Percentiles rank a stretch among this genome's conserved stretches.
phyloP scores from a whole-genome alignment of 495 filamentous ascomycete genomes.

The Penicillium samsonianum region DNA sequence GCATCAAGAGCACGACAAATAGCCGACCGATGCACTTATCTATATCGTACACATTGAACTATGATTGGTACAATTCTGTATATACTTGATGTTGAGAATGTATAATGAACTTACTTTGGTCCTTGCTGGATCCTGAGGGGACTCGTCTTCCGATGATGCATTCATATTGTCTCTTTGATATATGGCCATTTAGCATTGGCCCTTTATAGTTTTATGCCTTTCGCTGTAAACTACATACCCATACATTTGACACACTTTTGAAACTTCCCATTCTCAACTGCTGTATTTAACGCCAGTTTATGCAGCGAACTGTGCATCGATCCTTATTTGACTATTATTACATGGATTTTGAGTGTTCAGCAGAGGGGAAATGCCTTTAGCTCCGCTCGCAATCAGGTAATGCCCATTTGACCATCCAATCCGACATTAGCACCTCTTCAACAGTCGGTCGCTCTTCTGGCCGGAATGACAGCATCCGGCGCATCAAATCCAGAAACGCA shows the following conservation, averaged over 20 bases:
- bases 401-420: slow-evolving; percentile 34
- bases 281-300: not conserved
- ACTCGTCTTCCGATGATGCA: too few species aligned
- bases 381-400: slow-evolving; percentile 21
- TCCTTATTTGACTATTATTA: not conserved
- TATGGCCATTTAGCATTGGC: too few species aligned
- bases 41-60: too few species aligned
- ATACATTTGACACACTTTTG: too few species aligned
- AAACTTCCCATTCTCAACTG: too few species aligned
- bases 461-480: slow-evolving; percentile 28
- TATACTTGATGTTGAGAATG: too few species aligned
- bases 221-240: too few species aligned
- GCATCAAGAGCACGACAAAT: not conserved
- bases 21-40: not conserved
- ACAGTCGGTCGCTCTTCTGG: slow-evolving; percentile 26
- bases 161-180: too few species aligned
- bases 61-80: too few species aligned
- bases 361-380: not conserved
- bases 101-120: too few species aligned
- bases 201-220: too few species aligned
- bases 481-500: slow-evolving; percentile 37
- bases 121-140: too few species aligned
- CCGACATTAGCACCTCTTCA: slow-evolving; percentile 27
- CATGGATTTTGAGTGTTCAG: not conserved
- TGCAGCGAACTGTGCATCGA: not conserved